Conservation (phyloP, 2,329 filamentous ascomycete species). For the Helotiales sp. region DNA sequence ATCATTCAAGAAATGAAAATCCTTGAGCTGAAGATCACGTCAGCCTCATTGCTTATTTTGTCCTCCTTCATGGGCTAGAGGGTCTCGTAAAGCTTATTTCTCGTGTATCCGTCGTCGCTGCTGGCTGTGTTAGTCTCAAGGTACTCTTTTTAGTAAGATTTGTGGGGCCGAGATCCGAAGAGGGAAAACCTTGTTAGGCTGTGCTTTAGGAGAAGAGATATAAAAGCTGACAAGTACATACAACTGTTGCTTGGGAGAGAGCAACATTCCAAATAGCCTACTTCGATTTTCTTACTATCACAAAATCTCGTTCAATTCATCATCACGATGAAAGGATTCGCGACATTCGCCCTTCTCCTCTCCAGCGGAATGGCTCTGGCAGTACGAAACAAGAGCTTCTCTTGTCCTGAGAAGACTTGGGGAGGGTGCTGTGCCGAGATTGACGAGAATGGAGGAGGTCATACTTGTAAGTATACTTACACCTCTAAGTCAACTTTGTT, state of each 20-base stretch:
- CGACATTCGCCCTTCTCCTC: not conserved
- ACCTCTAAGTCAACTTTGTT: not conserved
- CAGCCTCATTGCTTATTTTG: not conserved
- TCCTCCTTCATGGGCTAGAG: not conserved
- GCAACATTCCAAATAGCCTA: too few species aligned
- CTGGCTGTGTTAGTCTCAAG: too few species aligned
- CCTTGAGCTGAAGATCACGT: not conserved
- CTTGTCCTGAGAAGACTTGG: not conserved
- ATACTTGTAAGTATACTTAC: not conserved
- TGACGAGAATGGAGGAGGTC: not conserved
- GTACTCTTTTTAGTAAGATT: too few species aligned
- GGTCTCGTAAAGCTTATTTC: conserved; percentile 11
- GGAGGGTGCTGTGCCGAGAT: conserved; percentile 11
- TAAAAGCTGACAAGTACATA: too few species aligned
- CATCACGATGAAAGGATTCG: not conserved
- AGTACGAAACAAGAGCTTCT: not conserved
- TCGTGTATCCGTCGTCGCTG: too few species aligned
- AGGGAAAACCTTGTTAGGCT: too few species aligned
- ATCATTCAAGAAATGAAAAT: too few species aligned
- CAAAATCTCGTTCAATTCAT: too few species aligned
- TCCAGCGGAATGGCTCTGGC: not conserved
- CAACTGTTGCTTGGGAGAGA: too few species aligned
- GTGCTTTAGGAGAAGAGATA: too few species aligned
- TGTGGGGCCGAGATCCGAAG: too few species aligned
- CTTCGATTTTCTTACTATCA: too few species aligned